Conservation (phyloP, 129 eudicot species). For the Helichrysum umbraculigerum region DNA sequence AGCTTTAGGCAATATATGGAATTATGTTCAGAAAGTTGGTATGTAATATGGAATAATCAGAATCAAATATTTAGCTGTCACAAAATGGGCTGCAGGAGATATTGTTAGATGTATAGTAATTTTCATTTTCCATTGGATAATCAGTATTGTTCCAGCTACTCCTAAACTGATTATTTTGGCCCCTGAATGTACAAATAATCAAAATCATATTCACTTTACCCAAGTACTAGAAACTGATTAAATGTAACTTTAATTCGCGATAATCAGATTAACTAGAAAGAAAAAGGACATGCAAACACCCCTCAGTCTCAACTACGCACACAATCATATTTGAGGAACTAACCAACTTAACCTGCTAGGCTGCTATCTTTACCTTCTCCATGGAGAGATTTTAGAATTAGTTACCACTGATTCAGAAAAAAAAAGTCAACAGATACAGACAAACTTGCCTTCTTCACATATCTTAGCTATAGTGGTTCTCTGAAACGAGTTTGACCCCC, state of each 20-base stretch:
- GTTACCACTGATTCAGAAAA: constrained; percentile 11
- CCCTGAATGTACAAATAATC: not conserved
- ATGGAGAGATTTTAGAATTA: not conserved
- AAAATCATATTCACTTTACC: not conserved
- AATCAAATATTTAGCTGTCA: no score
- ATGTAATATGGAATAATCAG: not conserved
- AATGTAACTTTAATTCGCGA: not conserved
- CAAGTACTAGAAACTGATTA: not conserved
- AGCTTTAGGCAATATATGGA: not conserved
- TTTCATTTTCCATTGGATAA: not conserved
- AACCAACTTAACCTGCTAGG: not conserved
- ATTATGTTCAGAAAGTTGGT: not conserved
- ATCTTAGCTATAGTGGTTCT: constrained; percentile 78
- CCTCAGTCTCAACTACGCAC: not conserved
- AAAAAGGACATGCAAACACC: not conserved
- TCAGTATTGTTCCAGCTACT: not conserved
- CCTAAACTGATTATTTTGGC: not conserved
- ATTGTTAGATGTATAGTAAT: not conserved
- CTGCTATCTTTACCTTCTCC: not conserved
- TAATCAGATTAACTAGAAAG: not conserved
- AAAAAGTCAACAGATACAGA: constrained; percentile 1
- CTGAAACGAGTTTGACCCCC: constrained; percentile 62
- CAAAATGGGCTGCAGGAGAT: not conserved
- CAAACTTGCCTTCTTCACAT: constrained; percentile 90
- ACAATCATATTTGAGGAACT: not conserved